Evolutionary conservation across 495 filamentous ascomycete genomes (phyloP), one percentile per base, ranked within the genome.

Genomic region (Hypomontagnella submonticulosa): DNA sequence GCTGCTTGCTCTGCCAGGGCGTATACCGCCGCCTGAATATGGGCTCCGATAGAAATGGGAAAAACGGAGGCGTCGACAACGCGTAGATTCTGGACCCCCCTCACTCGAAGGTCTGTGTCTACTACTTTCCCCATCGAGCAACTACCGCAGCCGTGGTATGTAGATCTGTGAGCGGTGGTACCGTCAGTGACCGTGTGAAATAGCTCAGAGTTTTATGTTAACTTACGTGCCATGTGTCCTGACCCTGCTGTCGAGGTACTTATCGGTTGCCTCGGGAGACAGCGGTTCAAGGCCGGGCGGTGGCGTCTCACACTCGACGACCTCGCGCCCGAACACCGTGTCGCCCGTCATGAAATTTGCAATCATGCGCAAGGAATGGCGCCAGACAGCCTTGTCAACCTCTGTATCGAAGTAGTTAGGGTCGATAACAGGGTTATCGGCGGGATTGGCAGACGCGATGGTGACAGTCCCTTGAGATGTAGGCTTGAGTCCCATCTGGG

Each of bases 391-490:
- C 44, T 55, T 55, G 33, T 70, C 67, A 3, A 69, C 61, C 32
- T 72, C 77, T 0, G 77, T 83, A 1, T 58, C 70, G 46, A 74
- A 75, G 47, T 78, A 81, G 43, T 82, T 79, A 1, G 80, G 78
- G 57, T 83, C 76, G 16, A 83, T 72, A 7, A 76, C 11, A 0
- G 82, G 81, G 0, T 64, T 6, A 1, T 66, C 70, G 9, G 30
- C 50, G 0, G 75, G 64, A 38, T 81, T 67, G 0, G 44, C 65
- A 0, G 76, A 79, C 0, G 69, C 34, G 4, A 84, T 63, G 0
- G 74, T 79, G 6, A 83, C 75, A 0, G 68, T 69, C 13, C 82
- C 82, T 6, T 78, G 70, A 0, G 78, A 79, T 8, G 80, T 80
- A 7, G 77, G 75, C 6, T 75, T 61, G 51, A 78, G 48, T 12